A percentile compares a stretch with the other conserved stretches of the same genome.
Evolutionary conservation across 2,329 filamentous ascomycete species (phyloP).

Genomic region (Escovopsis weberi): DNA sequence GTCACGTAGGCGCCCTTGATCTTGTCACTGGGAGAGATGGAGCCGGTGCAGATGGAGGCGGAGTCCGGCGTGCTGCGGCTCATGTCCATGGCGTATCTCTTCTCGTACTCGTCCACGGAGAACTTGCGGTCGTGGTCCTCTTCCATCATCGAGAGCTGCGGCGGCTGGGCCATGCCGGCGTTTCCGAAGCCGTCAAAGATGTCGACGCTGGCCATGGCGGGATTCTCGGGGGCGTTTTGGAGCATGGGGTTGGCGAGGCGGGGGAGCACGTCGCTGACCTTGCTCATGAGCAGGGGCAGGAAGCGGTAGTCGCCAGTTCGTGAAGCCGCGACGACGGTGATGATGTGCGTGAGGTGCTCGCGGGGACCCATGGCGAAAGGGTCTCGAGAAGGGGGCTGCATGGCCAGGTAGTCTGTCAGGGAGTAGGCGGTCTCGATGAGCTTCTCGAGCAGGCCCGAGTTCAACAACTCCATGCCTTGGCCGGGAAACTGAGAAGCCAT

Average conservation of each 20-base stretch:
- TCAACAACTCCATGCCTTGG: conserved; percentile 59
- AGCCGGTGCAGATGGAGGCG: conserved; percentile 14
- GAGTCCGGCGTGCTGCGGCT: conserved; percentile 21
- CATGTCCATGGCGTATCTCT: conserved; percentile 23
- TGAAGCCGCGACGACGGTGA: conserved; percentile 52
- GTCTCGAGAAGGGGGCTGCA: conserved; percentile 43
- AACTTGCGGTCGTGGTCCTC: conserved; percentile 33
- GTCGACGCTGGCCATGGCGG: conserved; percentile 39
- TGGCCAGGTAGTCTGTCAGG: conserved; percentile 57
- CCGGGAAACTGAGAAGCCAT: conserved; percentile 60
- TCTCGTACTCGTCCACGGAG: conserved; percentile 27
- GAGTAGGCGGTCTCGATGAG: conserved; percentile 63
- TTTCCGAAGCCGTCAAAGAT: conserved; percentile 54
- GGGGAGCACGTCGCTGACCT: conserved; percentile 59
- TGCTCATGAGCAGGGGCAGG: conserved; percentile 60
- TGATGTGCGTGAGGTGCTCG: conserved; percentile 57
- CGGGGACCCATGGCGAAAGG: conserved; percentile 53
- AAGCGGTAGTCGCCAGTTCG: conserved; percentile 67
- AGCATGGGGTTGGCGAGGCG: conserved; percentile 45
- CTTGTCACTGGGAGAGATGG: conserved; percentile 16
- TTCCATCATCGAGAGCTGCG: conserved; percentile 29
- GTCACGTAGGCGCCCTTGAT: conserved; percentile 37
- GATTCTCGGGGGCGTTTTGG: conserved; percentile 40
- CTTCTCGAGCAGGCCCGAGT: conserved; percentile 64
- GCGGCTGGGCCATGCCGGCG: conserved; percentile 42